Evolutionary conservation across 345 rosid species (phyloP).

Genomic region (Gossypium raimondii): DNA sequence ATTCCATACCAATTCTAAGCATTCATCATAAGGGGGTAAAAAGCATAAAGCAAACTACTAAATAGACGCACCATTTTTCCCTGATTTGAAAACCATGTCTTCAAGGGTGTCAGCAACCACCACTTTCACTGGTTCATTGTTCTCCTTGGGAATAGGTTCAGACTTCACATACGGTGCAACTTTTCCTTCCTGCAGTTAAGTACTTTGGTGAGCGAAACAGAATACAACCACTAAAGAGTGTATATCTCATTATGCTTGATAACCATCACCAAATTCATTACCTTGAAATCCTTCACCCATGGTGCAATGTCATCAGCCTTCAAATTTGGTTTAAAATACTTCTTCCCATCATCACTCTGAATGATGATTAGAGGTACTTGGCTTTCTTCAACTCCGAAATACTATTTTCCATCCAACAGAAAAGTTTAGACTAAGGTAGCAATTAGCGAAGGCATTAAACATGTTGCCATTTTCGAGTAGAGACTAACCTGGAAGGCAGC

Average conservation of each 20-base stretch:
- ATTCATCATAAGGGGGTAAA: background rate
- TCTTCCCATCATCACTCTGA: conserved; percentile 64
- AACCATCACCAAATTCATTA: conserved; percentile 14
- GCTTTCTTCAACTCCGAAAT: conserved; percentile 79
- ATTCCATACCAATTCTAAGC: background rate
- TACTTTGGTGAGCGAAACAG: conserved; percentile 10
- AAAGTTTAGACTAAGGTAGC: background rate
- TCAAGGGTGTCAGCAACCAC: conserved; percentile 83
- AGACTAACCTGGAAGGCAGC: conserved; percentile 76
- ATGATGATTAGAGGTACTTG: conserved; percentile 81
- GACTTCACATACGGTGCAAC: conserved; percentile 59
- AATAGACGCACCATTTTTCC: conserved; percentile 64
- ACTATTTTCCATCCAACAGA: conserved; percentile 46
- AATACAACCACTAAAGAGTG: background rate
- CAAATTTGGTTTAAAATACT: conserved; percentile 66
- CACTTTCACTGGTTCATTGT: conserved; percentile 84
- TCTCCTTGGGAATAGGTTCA: conserved; percentile 83
- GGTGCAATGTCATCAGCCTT: conserved; percentile 64
- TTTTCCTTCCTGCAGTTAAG: conserved; percentile 71
- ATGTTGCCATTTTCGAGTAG: background rate
- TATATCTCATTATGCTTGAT: background rate
- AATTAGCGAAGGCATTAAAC: background rate
- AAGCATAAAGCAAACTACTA: background rate
- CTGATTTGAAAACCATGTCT: conserved; percentile 71
- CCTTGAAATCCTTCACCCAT: conserved; percentile 89